Percentiles rank a stretch among this genome's conserved stretches.
Evolutionary conservation across 1,284 basidiomycete species (phyloP).

Genomic region (Afroboletus lepidellus): DNA sequence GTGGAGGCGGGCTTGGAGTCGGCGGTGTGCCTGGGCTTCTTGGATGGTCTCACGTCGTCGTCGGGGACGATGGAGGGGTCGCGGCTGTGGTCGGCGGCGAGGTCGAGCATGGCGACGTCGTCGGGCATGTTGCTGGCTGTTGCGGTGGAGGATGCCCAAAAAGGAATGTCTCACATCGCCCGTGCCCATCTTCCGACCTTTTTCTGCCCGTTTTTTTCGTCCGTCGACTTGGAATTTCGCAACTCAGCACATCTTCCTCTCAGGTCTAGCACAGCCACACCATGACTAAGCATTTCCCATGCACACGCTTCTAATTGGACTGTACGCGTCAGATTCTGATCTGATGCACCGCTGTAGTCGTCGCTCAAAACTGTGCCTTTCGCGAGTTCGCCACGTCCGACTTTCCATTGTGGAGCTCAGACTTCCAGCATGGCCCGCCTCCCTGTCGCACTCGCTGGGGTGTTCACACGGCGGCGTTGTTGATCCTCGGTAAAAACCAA

Average conservation of each 20-base stretch:
- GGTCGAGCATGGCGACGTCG: conserved; percentile 33
- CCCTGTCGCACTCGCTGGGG: background rate
- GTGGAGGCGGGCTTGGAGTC: conserved; percentile 31
- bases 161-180: conserved; percentile 36
- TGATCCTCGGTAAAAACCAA: conserved; percentile 57
- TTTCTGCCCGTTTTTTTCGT: conserved; percentile 21
- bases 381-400: no score
- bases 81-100: background rate
- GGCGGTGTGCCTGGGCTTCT: conserved; percentile 28
- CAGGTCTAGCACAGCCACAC: conserved; percentile 13
- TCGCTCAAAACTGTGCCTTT: no score
- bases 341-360: no score
- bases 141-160: conserved; percentile 36
- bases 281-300: conserved; percentile 29
- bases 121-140: conserved; percentile 25
- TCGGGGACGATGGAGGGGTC: conserved; percentile 9
- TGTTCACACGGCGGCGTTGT: conserved; percentile 45
- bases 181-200: conserved; percentile 27
- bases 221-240: conserved; percentile 28
- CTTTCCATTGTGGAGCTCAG: no score
- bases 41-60: conserved; percentile 31
- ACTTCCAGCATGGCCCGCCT: no score
- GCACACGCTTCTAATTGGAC: no score
- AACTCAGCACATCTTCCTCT: conserved; percentile 5
- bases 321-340: no score